phyloP scores from a whole-genome alignment of 345 rosid species.

The Aegle marmelos region DNA sequence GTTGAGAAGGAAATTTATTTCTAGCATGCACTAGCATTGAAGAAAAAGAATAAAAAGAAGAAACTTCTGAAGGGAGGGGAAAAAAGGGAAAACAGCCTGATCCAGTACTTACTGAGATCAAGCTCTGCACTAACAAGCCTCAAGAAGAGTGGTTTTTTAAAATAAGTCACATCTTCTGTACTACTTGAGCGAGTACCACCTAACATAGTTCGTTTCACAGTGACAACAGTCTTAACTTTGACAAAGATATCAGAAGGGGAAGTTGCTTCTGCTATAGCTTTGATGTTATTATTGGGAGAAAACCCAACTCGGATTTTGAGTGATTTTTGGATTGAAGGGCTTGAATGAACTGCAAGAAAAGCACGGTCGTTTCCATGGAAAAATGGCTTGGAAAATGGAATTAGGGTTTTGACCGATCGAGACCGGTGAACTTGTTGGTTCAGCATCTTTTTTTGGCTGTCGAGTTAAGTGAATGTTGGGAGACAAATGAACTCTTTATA shows the following conservation, averaged over 20 bases:
- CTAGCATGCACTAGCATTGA: too few relatives aligned
- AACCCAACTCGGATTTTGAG: constrained; percentile 7
- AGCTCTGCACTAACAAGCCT: constrained; percentile 48
- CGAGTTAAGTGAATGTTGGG: background rate
- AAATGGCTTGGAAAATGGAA: constrained; percentile 27
- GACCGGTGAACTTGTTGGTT: constrained; percentile 22
- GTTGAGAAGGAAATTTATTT: too few relatives aligned
- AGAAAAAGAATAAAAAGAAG: too few relatives aligned
- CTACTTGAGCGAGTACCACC: background rate
- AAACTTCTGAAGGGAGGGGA: background rate
- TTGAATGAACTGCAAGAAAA: constrained; percentile 5
- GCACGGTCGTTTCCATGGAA: constrained; percentile 20
- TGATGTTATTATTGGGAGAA: background rate
- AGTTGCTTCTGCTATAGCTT: background rate
- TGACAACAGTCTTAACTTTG: background rate
- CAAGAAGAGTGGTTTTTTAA: background rate
- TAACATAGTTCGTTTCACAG: background rate
- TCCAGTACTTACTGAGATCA: constrained; percentile 39
- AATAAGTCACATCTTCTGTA: background rate
- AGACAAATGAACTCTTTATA: background rate
- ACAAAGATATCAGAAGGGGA: background rate
- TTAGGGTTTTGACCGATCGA: constrained; percentile 4
- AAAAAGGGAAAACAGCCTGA: background rate
- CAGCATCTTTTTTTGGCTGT: background rate
- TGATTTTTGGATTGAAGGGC: constrained; percentile 1